Evolutionary conservation across 176 grass and related monocot species (phyloP), one percentile per base, ranked within the genome.

Genomic region (Otatea glauca): DNA sequence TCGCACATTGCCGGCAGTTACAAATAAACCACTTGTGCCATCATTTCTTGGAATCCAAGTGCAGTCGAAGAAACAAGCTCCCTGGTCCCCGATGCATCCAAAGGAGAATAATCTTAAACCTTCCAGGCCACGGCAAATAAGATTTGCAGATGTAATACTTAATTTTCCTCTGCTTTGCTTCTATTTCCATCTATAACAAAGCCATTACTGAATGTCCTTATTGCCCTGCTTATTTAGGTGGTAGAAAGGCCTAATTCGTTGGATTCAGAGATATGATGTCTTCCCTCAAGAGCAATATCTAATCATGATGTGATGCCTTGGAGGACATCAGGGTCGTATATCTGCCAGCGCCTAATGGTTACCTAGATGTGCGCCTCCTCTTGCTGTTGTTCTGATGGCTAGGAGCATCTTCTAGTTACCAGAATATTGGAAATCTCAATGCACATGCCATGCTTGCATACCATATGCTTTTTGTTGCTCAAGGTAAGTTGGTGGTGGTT

Each of bases 11-110:
- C 90, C 90, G 49, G 91, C 88, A 27, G 90, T 96, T 56, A 78
- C 82, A n/a, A 99, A 91, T 77, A 92, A 89, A 76, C 75, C 68
- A 77, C 64, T 50, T 64, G 23, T 84, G 11, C 77, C 87, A 74
- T 99, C 92, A 77, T 92, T 99, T 85, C 89, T 99, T 77, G 97
- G 93, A 80, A 94, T 99, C 60, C 91, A 92, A 89, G 86, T 93
- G 50, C 95, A 95, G 79, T 73, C 50, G 10, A 96, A 85, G 86
- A 99, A 96, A 86, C 92, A 94, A 88, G 68, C 81, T 72, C 81
- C 78, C 37, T 79, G 81, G 68, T 39, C 12, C 10, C 49, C 76
- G 0, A 64, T n/a, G 35, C 79, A 90, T 70, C 65, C 81, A 35
- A 88, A 94, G 86, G 80, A 89, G 55, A 87, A 69, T 66, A 75